Base-by-base conservation (phyloP, 352 stramenopile genomes). In the Globisporangium okanoganense region DNA sequence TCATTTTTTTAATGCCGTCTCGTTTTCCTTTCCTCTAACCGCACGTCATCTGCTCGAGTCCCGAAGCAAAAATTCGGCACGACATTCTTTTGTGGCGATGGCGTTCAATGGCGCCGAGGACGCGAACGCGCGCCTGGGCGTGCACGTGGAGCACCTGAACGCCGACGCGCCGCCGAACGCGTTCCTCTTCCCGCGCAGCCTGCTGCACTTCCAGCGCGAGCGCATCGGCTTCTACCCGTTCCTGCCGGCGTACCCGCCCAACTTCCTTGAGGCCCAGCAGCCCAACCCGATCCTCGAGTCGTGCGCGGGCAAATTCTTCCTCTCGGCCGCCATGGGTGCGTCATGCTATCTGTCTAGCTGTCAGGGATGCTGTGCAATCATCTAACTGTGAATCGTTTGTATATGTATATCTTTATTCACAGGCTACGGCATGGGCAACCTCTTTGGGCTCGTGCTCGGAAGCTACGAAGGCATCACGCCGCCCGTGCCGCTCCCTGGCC, bases 381-480 rank as follows among this genome's bases (percentile, higher is more conserved):
- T 27, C n/a, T 50, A 18, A 22, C 13, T 52, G 16, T 62, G 5
- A n/a, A n/a, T n/a, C n/a, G n/a, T n/a, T n/a, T n/a, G n/a, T n/a
- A n/a, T n/a, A n/a, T n/a, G n/a, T n/a, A n/a, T n/a, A n/a, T n/a
- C n/a, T n/a, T n/a, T n/a, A n/a, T n/a, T n/a, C n/a, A n/a, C 40
- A 94, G 85, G 85, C 0, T 94, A 92, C 62, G 75, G 70, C 13
- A 90, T 94, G 78, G 85, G 85, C 54, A 90, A 90, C 51, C 51
- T 88, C 2, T 92, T 94, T 56, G 85, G 85, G 6, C 64, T 90
- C 1, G 77, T 94, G 50, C 68, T 94, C 51, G 84, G 85, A 56
- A 92, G 82, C 64, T 94, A 94, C 69, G 85, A 94, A 77, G 79
- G 82, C 33, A 94, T 94, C 66, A 91, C 85, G 49, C 85, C 85